Base-by-base conservation (phyloP, 2,329 filamentous ascomycete genomes). In the Pseudogymnoascus sp. region DNA sequence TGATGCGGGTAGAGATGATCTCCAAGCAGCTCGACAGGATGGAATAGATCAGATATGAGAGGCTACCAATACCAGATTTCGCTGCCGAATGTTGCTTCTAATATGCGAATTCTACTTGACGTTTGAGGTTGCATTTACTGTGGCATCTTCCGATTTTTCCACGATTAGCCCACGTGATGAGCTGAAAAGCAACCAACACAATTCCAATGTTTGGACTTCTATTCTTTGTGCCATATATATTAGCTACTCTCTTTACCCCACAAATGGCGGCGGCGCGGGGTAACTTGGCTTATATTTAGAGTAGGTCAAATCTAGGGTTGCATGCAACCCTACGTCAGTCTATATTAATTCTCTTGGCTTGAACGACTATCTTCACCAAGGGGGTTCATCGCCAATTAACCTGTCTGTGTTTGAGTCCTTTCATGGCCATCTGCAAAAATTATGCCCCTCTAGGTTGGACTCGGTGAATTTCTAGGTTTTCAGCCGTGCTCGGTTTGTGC, bases 331-430 rank as follows among this genome's bases (percentile, higher is more conserved):
- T 8, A 12, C 4, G 10, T 33, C 46, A 56, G 12, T 12, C n/a
- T 33, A 56, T 33, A 56, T 56, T 33, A 56, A 56, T 56, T 33
- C n/a, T 53, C 46, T 56, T 33, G 46, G 46, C 46, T 33, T 16
- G n/a, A 33, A 33, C 46, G n/a, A 56, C 46, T 19, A 11, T 24
- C 24, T 16, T 53, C 46, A 56, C n/a, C 26, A 33, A 56, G n/a
- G 26, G 46, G 46, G 7, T 1, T 16, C n/a, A 19, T 56, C 26
- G 28, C 26, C 8, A 56, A 56, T 56, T 33, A 53, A 53, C 5
- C 26, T 31, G 26, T 12, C 8, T 6, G 26, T 53, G n/a, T 31
- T 53, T 31, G 7, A 16, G n/a, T 31, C 26, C 6, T 11, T 53
- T 31, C 26, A 31, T 16, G 10, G 26, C 8, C 6, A 31, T 19